phyloP scores from a whole-genome alignment of 177 flowering plant species.

The Tripterygium wilfordii region DNA sequence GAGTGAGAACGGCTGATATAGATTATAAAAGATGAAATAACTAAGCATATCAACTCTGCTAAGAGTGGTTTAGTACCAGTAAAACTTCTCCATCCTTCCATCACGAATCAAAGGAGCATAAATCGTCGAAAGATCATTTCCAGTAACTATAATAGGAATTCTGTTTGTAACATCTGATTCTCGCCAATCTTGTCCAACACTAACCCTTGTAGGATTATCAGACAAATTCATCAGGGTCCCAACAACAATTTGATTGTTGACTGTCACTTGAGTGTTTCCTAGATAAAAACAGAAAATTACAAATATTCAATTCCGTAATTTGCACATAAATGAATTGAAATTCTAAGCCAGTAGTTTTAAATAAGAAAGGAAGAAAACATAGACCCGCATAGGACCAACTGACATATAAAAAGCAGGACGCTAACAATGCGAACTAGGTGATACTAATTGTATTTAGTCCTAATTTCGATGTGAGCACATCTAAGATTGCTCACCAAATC shows the following conservation, averaged over 20 bases:
- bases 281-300: conserved; percentile 6
- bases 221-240: conserved; percentile 90
- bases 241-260: conserved; percentile 92
- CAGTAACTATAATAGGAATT: conserved; percentile 85
- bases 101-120: conserved; percentile 97
- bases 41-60: too few relatives aligned
- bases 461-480: background rate
- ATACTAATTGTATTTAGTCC: too few relatives aligned
- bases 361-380: background rate
- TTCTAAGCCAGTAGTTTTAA: too few relatives aligned
- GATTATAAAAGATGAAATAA: too few relatives aligned
- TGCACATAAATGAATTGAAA: too few relatives aligned
- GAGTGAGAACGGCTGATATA: too few relatives aligned
- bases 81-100: conserved; percentile 97
- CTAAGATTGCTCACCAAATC: conserved; percentile 68
- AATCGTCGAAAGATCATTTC: conserved; percentile 84
- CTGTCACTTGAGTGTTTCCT: conserved; percentile 96
- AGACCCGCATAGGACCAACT: background rate
- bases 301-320: too few relatives aligned
- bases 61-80: conserved; percentile 43
- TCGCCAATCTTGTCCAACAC: conserved; percentile 92
- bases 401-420: background rate
- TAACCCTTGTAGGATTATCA: conserved; percentile 94
- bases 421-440: too few relatives aligned
- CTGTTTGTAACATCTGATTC: conserved; percentile 72